Evolutionary conservation across 2,329 filamentous ascomycete genomes (phyloP), one percentile per base, ranked within the genome.

Genomic region (Pseudodiploospora longispora): DNA sequence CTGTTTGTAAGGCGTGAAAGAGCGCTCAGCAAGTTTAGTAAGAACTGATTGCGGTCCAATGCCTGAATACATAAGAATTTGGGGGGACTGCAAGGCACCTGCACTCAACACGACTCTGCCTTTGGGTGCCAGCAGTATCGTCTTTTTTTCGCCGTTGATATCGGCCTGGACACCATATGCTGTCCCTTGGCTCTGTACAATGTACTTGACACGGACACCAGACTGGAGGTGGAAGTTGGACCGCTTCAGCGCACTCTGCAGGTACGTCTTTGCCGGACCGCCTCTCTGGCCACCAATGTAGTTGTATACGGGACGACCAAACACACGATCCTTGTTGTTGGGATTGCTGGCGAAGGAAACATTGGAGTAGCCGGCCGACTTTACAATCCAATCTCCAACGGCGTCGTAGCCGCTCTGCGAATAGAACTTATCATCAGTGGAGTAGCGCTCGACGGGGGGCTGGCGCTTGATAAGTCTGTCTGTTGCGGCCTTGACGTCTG

Each of bases 281-380:
- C 71, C 72, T 36, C 73, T 61, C 48, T 76, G 68, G 3, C 72
- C 73, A 19, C 68, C 58, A 12, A 67, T 62, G 49, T 74, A 75
- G 49, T 72, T 64, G 52, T 66, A 76, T 1, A 66, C 61, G 0
- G 73, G 67, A 27, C 70, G 61, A 4, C 72, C 71, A 40, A 75
- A 76, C 0, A 72, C 71, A 38, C 59, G 62, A 7, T 62, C 62
- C 55, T 76, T 76, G 19, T 68, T 55, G 47, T 72, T 55, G 1
- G 70, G 64, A 5, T 60, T 52, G 2, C 65, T 64, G 31, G 74
- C 74, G 47, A 76, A 63, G 10, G 65, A 62, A 4, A 75, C 68
- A 8, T 76, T 62, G 4, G 62, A 55, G 47, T 69, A 75, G 6
- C 69, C 69, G 10, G 71, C 69, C 32, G 61, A 62, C 6, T 68